A percentile compares a stretch with the other conserved stretches of the same genome.
These are phyloP conservation scores for Noccaea bulbosa DNA, from an alignment of 345 rosid genomes.

Conservation along the genomic window DNA sequence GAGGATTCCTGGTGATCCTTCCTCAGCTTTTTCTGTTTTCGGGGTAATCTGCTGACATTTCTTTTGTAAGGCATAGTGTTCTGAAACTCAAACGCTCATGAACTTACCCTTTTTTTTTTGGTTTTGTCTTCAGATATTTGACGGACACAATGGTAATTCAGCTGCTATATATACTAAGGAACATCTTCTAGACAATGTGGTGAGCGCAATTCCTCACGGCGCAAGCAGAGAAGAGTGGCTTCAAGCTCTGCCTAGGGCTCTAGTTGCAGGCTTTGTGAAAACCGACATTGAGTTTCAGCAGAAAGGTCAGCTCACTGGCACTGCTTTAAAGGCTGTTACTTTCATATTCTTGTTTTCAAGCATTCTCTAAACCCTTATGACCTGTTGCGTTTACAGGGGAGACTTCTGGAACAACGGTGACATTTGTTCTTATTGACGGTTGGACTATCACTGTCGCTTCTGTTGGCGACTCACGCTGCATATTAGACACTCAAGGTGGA, in stretches of 20 bases:
- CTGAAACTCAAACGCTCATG: background rate
- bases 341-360: background rate
- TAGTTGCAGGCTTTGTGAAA: conserved; percentile 98
- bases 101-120: conserved; percentile 14
- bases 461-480: conserved; percentile 99
- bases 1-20: conserved; percentile 77
- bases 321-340: background rate
- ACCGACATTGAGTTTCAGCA: conserved; percentile 99
- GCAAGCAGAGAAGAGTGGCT: conserved; percentile 91
- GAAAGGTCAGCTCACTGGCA: conserved; percentile 54
- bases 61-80: background rate
- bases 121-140: conserved; percentile 68
- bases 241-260: conserved; percentile 95
- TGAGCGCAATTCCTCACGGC: conserved; percentile 89
- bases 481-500: conserved; percentile 95
- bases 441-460: conserved; percentile 99
- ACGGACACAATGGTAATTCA: conserved; percentile 97
- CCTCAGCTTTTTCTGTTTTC: conserved; percentile 89
- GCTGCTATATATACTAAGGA: conserved; percentile 97
- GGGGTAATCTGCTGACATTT: conserved; percentile 58
- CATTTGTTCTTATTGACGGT: conserved; percentile 93
- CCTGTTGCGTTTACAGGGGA: conserved; percentile 66
- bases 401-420: conserved; percentile 98
- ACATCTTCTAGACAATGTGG: conserved; percentile 72
- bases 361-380: conserved; percentile 34